Percentiles rank a stretch among this genome's conserved stretches.
Evolutionary conservation across 2,329 filamentous ascomycete species (phyloP).

Genomic region (Trichoderma brevicompactum): DNA sequence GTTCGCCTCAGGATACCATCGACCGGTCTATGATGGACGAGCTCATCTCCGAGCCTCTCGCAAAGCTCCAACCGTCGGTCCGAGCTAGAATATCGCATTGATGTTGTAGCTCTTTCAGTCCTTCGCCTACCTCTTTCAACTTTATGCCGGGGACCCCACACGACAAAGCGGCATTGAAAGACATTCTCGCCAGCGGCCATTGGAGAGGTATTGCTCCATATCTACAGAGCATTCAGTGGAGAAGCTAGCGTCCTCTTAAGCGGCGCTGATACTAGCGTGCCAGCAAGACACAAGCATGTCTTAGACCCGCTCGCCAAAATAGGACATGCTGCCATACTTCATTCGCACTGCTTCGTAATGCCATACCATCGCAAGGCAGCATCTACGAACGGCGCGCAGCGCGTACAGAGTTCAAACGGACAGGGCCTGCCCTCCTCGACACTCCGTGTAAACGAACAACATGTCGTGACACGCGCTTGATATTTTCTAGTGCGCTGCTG

Average conservation of each 20-base stretch:
- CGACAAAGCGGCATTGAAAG: conserved; percentile 10
- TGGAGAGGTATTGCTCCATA: conserved; percentile 17
- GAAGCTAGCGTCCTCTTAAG: conserved; percentile 2
- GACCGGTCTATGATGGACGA: not conserved
- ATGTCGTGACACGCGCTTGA: conserved; percentile 6
- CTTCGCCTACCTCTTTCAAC: not conserved
- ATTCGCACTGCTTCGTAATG: not conserved
- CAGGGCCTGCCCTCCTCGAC: not conserved
- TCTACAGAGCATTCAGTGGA: conserved; percentile 3
- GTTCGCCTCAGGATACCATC: not conserved
- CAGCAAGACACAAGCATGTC: conserved; percentile 20
- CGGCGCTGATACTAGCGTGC: conserved; percentile 1
- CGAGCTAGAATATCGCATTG: not conserved
- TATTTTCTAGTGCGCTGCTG: not conserved
- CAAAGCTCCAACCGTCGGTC: not conserved
- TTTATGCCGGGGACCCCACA: conserved; percentile 28
- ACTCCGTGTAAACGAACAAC: not conserved
- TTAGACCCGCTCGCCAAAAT: conserved; percentile 11
- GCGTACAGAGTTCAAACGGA: not conserved
- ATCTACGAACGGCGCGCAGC: not conserved
- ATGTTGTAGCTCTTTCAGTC: not conserved
- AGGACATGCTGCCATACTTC: not conserved
- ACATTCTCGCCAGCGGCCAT: conserved; percentile 22
- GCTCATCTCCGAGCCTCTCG: conserved; percentile 13
- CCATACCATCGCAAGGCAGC: not conserved